These are phyloP conservation scores for Lactarius hatsudake DNA, from an alignment of 768 basidiomycete genomes.

Conservation along the genomic window DNA sequence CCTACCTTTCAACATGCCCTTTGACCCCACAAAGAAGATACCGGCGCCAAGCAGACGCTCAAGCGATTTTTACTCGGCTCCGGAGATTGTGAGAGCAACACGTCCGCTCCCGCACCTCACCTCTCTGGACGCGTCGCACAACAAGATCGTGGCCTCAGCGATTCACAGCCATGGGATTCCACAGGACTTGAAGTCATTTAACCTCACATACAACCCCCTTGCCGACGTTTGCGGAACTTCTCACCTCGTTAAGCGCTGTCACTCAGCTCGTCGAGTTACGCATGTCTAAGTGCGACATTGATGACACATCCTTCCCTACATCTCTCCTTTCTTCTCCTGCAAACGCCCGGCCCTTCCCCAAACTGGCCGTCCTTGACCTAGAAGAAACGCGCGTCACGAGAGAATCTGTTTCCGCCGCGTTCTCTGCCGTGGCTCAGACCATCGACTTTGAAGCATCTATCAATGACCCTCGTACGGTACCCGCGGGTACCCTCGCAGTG, in stretches of 20 bases:
- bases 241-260: slow-evolving; percentile 18
- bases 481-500: slow-evolving; percentile 33
- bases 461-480: slow-evolving; percentile 35
- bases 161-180: slow-evolving; percentile 58
- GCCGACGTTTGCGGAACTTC: slow-evolving; percentile 33
- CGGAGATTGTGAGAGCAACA: slow-evolving; percentile 58
- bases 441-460: slow-evolving; percentile 54
- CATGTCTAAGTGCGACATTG: slow-evolving; percentile 41
- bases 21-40: slow-evolving; percentile 34
- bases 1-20: slow-evolving; percentile 62
- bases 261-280: slow-evolving; percentile 23
- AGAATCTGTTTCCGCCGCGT: slow-evolving; percentile 43
- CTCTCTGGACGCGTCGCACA: slow-evolving; percentile 64
- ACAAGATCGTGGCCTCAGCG: slow-evolving; percentile 53
- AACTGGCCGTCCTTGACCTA: slow-evolving; percentile 58
- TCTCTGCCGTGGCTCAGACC: slow-evolving; percentile 48
- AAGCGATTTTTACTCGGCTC: slow-evolving; percentile 57
- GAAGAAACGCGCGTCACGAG: slow-evolving; percentile 59
- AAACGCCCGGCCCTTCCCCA: slow-evolving; percentile 43
- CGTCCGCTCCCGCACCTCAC: slow-evolving; percentile 63
- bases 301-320: slow-evolving; percentile 56
- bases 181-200: slow-evolving; percentile 49
- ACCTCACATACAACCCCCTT: slow-evolving; percentile 69
- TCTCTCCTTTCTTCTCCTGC: slow-evolving; percentile 27
- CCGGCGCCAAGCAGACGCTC: slow-evolving; percentile 35